These are phyloP conservation scores for Citrullus mucosospermus DNA, from an alignment of 306 rosid species.

Conservation along the genomic window DNA sequence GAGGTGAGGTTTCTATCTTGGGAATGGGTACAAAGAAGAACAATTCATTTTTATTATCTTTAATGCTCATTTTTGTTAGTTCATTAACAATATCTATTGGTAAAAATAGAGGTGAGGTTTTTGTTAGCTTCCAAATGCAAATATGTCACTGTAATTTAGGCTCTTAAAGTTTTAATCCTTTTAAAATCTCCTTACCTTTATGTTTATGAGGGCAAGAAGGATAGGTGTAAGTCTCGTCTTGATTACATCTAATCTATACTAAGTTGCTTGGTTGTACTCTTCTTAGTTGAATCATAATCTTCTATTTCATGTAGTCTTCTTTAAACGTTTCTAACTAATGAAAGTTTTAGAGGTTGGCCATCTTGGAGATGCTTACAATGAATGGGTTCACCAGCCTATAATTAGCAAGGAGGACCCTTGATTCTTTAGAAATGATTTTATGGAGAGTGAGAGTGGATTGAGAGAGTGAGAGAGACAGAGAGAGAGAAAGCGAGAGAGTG, in stretches of 20 bases:
- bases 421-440: slow-evolving; percentile 59
- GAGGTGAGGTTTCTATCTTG: too few relatives aligned
- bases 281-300: neutral
- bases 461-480: too few relatives aligned
- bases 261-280: neutral
- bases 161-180: neutral
- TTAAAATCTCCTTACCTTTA: neutral
- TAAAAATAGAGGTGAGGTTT: too few relatives aligned
- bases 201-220: neutral
- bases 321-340: neutral
- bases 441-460: slow-evolving; percentile 24
- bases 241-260: neutral
- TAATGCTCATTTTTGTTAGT: too few relatives aligned
- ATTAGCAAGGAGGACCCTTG: slow-evolving; percentile 86
- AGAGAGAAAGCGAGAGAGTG: too few relatives aligned
- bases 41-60: too few relatives aligned
- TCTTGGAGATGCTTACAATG: slow-evolving; percentile 82
- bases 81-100: too few relatives aligned
- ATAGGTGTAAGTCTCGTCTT: neutral
- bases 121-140: neutral
- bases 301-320: neutral
- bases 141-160: neutral
- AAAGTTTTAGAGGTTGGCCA: slow-evolving; percentile 64
- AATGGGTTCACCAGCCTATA: slow-evolving; percentile 97
- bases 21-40: too few relatives aligned